These are phyloP conservation scores for Collybiopsis confluens DNA, from an alignment of 768 basidiomycete genomes.

Conservation along the genomic window DNA sequence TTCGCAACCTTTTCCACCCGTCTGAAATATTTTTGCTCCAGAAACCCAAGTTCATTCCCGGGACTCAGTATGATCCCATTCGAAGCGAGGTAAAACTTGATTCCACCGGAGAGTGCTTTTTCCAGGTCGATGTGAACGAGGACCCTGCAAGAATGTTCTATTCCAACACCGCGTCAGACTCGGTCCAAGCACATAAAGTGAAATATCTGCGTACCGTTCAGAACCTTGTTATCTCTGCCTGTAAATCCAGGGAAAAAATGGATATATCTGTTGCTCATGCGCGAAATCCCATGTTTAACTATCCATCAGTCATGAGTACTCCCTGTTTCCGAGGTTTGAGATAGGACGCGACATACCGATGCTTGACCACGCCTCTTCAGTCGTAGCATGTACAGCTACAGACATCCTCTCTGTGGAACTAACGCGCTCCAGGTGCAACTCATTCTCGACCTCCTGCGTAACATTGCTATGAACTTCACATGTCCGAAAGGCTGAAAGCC, in stretches of 20 bases:
- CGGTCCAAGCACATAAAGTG: neutral
- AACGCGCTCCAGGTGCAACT: slow-evolving; percentile 41
- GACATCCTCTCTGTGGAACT: slow-evolving; percentile 41
- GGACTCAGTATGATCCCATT: slow-evolving; percentile 71
- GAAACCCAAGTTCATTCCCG: slow-evolving; percentile 51
- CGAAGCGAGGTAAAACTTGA: slow-evolving; percentile 52
- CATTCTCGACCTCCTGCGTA: slow-evolving; percentile 32
- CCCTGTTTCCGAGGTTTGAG: neutral
- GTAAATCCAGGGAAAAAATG: slow-evolving; percentile 63
- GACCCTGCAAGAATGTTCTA: slow-evolving; percentile 56
- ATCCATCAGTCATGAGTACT: slow-evolving; percentile 36
- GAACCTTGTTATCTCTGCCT: slow-evolving; percentile 49
- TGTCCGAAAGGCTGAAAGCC: too few species aligned
- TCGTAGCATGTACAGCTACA: slow-evolving; percentile 65
- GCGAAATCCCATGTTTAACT: slow-evolving; percentile 56
- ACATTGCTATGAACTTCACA: too few species aligned
- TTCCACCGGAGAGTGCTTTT: slow-evolving; percentile 45
- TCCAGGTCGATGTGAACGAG: slow-evolving; percentile 64
- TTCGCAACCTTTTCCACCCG: slow-evolving; percentile 37
- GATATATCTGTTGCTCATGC: slow-evolving; percentile 70
- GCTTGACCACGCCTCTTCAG: slow-evolving; percentile 43
- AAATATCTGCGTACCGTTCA: slow-evolving; percentile 18
- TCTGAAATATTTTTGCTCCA: slow-evolving; percentile 50
- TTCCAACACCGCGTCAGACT: slow-evolving; percentile 5
- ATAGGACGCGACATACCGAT: slow-evolving; percentile 42